Evolutionary conservation across 1,284 basidiomycete genomes (phyloP).

Genomic region (Irpex sp.): DNA sequence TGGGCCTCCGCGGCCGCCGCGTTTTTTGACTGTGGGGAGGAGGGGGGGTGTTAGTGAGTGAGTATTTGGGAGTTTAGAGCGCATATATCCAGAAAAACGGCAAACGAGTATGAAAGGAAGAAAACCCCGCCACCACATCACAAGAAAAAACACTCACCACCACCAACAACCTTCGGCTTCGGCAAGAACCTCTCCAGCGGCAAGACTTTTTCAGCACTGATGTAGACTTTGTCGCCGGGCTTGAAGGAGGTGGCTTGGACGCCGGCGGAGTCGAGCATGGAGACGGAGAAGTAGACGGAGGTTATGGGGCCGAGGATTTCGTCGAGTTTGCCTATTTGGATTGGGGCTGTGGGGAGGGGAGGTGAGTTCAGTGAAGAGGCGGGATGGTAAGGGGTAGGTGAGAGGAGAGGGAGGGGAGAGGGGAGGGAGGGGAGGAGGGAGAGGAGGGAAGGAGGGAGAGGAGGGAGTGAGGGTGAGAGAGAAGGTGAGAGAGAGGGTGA

Average conservation of each 20-base stretch:
- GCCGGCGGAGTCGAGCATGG: constrained; percentile 81
- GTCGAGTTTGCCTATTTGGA: constrained; percentile 85
- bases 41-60: not conserved
- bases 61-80: not conserved
- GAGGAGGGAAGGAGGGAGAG: too few relatives aligned
- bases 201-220: constrained; percentile 92
- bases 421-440: too few relatives aligned
- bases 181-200: constrained; percentile 97
- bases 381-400: constrained; percentile 33
- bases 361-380: too few relatives aligned
- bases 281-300: constrained; percentile 97
- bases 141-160: constrained; percentile 28
- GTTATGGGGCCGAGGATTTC: constrained; percentile 98
- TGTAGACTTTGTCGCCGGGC: constrained; percentile 97
- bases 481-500: not conserved
- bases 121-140: constrained; percentile 5
- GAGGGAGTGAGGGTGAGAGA: not conserved
- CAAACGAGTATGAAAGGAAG: constrained; percentile 9
- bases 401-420: constrained; percentile 34
- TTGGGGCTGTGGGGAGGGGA: constrained; percentile 35
- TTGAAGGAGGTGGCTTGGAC: constrained; percentile 97
- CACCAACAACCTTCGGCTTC: constrained; percentile 85
- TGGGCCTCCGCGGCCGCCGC: constrained; percentile 8
- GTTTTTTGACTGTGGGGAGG: constrained; percentile 39
- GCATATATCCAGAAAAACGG: constrained; percentile 10